Base-by-base conservation (phyloP, 139 green algal species). In the Haematococcus sp. region DNA sequence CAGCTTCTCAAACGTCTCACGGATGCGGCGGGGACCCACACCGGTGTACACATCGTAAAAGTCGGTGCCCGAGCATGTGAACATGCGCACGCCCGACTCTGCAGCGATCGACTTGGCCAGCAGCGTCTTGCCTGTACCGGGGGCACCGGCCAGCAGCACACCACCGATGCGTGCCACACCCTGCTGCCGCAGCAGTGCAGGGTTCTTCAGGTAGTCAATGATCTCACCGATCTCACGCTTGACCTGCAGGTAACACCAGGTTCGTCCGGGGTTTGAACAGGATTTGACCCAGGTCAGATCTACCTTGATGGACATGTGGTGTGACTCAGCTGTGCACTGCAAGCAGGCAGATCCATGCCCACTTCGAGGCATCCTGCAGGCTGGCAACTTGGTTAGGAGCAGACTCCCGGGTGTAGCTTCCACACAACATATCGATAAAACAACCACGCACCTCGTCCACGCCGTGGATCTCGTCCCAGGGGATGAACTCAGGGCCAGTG, bases 101-200 rank as follows among this genome's bases (percentile, higher is more conserved):
- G 90, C 95, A 23, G 96, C 95, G 19, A 97, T 97, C 1, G 96
- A 94, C 81, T 97, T 98, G 46, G 96, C 96, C 73, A 99, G 88
- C 82, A 98, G 88, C 31, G 95, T 99, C 86, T 98, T 98, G 63
- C 93, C 94, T 2, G 95, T 98, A 35, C 94, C 84, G 3, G 84
- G 84, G 16, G 84, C 74, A 5, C 84, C 84, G 1, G 84, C 84
- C 59, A 89, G 78, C 81, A 89, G 76, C 55, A 89, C 78, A 25
- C 84, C 84, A 0, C 84, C 84, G 22, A 89, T 89, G 33, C 84
- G 80, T 19, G 74, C 64, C n/a, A 87, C 77, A 16, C 77, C 77
- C 30, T 72, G 40, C 23, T 71, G 55, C 25, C 75, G 58, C 67
- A 87, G 77, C 64, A 84, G 78, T 28, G 58, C 76, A 27, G 81